phyloP scores from a whole-genome alignment of 306 rosid genomes.

The Quercus ilex region DNA sequence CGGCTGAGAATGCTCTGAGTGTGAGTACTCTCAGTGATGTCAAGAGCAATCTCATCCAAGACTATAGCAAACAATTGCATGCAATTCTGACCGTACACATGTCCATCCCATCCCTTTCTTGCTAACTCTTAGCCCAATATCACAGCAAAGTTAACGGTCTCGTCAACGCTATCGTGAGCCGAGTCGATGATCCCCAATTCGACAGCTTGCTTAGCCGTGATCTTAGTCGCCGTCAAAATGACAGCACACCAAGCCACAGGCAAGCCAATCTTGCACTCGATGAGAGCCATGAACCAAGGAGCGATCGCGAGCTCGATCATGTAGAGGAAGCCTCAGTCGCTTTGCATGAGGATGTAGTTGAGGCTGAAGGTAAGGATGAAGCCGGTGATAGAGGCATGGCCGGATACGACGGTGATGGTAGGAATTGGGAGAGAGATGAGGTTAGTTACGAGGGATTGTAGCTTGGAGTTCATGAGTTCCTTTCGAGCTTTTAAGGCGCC shows the following conservation, averaged over 20 bases:
- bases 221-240: constrained; percentile 49
- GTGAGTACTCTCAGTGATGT: not conserved
- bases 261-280: constrained; percentile 44
- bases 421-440: constrained; percentile 71
- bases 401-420: constrained; percentile 63
- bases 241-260: constrained; percentile 44
- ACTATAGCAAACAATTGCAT: constrained; percentile 29
- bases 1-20: no score
- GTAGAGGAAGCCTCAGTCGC: constrained; percentile 73
- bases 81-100: constrained; percentile 58
- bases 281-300: constrained; percentile 46
- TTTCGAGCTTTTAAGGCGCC: not conserved
- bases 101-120: constrained; percentile 62
- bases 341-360: constrained; percentile 64
- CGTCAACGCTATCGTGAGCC: constrained; percentile 43
- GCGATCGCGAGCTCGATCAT: constrained; percentile 65
- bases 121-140: constrained; percentile 32
- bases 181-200: constrained; percentile 54
- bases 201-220: constrained; percentile 57
- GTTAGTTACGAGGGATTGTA: constrained; percentile 41
- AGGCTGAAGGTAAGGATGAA: constrained; percentile 57
- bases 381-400: constrained; percentile 74
- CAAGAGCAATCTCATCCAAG: constrained; percentile 21
- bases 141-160: constrained; percentile 53
- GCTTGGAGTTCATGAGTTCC: constrained; percentile 28